Evolutionary conservation across 164 flowering plant species (phyloP).

Genomic region (Dillenia suffruticosa): DNA sequence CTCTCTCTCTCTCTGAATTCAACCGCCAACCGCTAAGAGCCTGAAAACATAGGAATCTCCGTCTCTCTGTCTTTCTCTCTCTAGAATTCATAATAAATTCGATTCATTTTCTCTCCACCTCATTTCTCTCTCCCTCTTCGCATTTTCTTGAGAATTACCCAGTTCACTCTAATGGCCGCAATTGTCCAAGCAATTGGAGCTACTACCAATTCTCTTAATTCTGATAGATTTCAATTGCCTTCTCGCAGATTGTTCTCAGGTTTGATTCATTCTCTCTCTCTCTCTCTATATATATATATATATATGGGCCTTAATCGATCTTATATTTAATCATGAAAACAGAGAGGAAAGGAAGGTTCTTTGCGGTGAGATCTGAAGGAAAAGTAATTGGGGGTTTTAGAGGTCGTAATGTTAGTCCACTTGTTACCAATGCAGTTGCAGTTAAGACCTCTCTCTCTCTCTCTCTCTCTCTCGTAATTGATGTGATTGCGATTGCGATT

Average conservation of each 20-base stretch:
- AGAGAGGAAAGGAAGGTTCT: conserved; percentile 34
- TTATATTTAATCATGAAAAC: conserved; percentile 9
- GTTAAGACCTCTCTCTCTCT: conserved; percentile 18
- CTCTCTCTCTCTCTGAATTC: no score
- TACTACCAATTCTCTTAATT: conserved; percentile 25
- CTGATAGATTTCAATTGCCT: conserved; percentile 23
- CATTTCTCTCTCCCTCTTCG: no score
- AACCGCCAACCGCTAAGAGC: no score
- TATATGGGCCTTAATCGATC: neutral
- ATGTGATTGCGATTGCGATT: neutral
- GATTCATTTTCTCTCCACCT: no score
- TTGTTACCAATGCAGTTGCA: conserved; percentile 55
- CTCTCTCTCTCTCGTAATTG: conserved; percentile 1
- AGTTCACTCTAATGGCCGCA: conserved; percentile 34
- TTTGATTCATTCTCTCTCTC: conserved; percentile 1
- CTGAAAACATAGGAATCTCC: no score
- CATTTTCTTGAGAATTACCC: no score
- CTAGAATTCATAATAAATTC: neutral
- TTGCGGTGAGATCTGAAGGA: conserved; percentile 42
- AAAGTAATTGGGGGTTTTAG: conserved; percentile 14
- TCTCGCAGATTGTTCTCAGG: conserved; percentile 28
- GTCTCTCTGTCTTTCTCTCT: neutral
- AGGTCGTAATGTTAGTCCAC: conserved; percentile 17
- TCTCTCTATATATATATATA: neutral
- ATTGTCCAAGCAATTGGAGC: conserved; percentile 43